Evolutionary conservation across 2,329 filamentous ascomycete genomes (phyloP).

Genomic region (Stachybotrys echinatus): DNA sequence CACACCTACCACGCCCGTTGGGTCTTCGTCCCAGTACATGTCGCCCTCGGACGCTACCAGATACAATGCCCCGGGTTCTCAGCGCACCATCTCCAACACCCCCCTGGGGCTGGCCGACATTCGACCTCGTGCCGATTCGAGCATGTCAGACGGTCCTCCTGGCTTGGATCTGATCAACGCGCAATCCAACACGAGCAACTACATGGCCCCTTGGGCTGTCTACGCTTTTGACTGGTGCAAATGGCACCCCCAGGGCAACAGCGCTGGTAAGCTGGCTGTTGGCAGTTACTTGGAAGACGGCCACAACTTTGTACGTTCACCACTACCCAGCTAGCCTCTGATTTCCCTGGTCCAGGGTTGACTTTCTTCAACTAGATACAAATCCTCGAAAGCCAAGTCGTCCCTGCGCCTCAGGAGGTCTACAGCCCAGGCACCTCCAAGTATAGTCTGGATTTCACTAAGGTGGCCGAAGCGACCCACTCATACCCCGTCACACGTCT

Average conservation of each 20-base stretch:
- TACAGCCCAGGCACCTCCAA: conserved; percentile 66
- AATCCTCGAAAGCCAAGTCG: conserved; percentile 85
- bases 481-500: conserved; percentile 95
- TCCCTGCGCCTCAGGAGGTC: conserved; percentile 62
- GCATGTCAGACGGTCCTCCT: conserved; percentile 65
- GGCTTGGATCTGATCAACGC: conserved; percentile 65
- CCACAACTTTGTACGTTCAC: conserved; percentile 78
- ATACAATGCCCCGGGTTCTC: conserved; percentile 52
- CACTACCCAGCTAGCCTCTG: neutral
- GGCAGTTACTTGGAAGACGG: conserved; percentile 97
- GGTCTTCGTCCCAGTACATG: conserved; percentile 59
- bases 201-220: conserved; percentile 88
- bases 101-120: conserved; percentile 91
- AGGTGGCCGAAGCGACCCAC: conserved; percentile 92
- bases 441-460: conserved; percentile 81
- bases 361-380: conserved; percentile 67
- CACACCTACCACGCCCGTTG: conserved; percentile 59
- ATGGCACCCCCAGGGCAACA: conserved; percentile 76
- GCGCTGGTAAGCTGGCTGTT: conserved; percentile 87
- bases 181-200: conserved; percentile 77
- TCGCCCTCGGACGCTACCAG: conserved; percentile 47
- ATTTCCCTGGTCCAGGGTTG: conserved; percentile 1
- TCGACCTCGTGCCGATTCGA: conserved; percentile 77
- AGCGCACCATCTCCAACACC: conserved; percentile 69
- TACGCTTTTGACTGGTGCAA: conserved; percentile 99